phyloP scores from a whole-genome alignment of 768 basidiomycete species.

The Coprinopsis sp. region DNA sequence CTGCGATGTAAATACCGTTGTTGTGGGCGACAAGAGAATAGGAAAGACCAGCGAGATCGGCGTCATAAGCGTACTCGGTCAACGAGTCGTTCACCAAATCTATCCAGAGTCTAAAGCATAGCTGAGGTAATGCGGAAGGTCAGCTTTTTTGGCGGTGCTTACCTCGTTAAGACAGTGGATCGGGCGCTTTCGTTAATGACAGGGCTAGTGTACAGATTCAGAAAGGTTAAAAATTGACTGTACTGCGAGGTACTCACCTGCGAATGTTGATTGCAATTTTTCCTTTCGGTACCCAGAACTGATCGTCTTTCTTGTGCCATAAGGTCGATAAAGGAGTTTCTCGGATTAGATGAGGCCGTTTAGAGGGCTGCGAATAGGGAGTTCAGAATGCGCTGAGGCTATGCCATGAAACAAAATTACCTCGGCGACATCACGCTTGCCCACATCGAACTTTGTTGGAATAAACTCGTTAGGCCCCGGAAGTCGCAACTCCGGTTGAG shows the following conservation, averaged over 20 bases:
- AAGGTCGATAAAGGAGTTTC: constrained; percentile 68
- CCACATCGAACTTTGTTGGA: constrained; percentile 79
- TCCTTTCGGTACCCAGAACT: constrained; percentile 93
- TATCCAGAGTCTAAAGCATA: constrained; percentile 58
- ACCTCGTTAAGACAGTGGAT: constrained; percentile 71
- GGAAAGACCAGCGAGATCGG: constrained; percentile 81
- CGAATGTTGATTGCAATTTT: constrained; percentile 70
- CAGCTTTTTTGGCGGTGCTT: constrained; percentile 15
- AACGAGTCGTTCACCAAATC: constrained; percentile 87
- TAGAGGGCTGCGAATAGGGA: constrained; percentile 49
- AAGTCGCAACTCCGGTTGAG: constrained; percentile 64
- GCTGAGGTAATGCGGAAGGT: neutral
- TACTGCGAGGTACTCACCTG: constrained; percentile 42
- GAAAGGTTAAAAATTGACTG: neutral
- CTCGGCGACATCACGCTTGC: constrained; percentile 63
- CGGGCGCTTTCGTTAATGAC: constrained; percentile 59
- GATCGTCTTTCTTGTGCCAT: constrained; percentile 98
- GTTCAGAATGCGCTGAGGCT: constrained; percentile 7
- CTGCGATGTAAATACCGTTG: constrained; percentile 61
- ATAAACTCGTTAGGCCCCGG: constrained; percentile 90
- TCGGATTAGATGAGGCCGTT: constrained; percentile 70
- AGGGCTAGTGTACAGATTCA: constrained; percentile 35
- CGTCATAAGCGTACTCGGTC: constrained; percentile 88
- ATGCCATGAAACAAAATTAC: constrained; percentile 32
- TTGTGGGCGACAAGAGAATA: constrained; percentile 63